Evolutionary conservation across 2,329 filamentous ascomycete species (phyloP), one percentile per base, ranked within the genome.

Genomic region (Claviceps digitariae): DNA sequence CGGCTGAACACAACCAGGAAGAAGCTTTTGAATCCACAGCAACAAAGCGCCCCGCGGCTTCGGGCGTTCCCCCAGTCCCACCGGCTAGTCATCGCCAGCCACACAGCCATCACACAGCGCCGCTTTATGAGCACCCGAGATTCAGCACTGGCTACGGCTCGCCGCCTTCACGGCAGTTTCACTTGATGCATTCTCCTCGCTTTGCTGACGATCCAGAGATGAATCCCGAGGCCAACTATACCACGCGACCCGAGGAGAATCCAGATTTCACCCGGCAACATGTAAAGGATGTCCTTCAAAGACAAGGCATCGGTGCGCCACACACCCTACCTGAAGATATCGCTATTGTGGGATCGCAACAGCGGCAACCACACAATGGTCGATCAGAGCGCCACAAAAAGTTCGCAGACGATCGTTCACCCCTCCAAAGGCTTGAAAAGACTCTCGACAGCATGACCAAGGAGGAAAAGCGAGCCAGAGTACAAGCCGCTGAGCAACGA

Each of bases 381-480:
- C 69, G 67, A 51, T 64, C 67, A 51, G 70, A 72, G 59, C 71
- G 74, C 58, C 70, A 74, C 53, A 78, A 73, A 74, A 74, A 76
- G 72, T 82, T 87, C 69, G 87, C 91, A 63, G 78, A 84, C 54
- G 86, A 94, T 66, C 82, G 87, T 62, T 97, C 91, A 57, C 93
- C 94, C 51, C 77, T 98, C 51, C 91, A 98, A 69, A 93, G 85
- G 72, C 79, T 98, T 60, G 91, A 98, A 73, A 81, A 87, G 63
- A 93, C 88, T 62, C 78, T 97, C 63, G 86, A 86, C 67, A 90
- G 87, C 69, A 91, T 96, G 68, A 95, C 87, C 67, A 97, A 96
- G 67, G 90, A 96, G 70, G 90, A 96, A 69, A 94, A 95, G 68
- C 80, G 91, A 58, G 89, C 90, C 9, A 79, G 88, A 48, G 82